Evolutionary conservation across 108 stramenopile genomes (phyloP).

Genomic region (Mayamaea pseudoterrestris): DNA sequence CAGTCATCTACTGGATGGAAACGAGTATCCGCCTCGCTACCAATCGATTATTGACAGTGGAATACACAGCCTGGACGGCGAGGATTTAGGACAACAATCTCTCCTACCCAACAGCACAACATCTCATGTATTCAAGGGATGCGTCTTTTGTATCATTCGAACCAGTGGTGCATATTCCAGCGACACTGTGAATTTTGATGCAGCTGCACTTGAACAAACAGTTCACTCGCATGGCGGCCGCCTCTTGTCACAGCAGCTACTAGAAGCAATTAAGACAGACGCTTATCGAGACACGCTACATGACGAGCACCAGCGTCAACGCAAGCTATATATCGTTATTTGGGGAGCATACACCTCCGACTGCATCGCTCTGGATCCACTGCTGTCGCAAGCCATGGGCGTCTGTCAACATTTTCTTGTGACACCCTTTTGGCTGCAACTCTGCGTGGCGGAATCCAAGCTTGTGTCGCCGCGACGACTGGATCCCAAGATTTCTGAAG

Average conservation of each 20-base stretch:
- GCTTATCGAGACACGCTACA: no score
- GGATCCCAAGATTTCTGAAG: no score
- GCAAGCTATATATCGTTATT: constrained; percentile 23
- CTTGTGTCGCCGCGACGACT: no score
- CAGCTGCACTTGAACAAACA: constrained; percentile 28
- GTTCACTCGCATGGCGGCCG: constrained; percentile 45
- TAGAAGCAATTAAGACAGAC: constrained; percentile 43
- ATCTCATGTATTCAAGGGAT: no score
- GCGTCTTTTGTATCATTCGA: no score
- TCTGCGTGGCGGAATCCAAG: no score
- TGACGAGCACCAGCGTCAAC: constrained; percentile 4
- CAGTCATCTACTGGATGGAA: constrained; percentile 22
- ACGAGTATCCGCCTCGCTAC: constrained; percentile 2
- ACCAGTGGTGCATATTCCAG: no score
- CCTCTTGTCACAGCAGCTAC: constrained; percentile 34
- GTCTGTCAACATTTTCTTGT: constrained; percentile 32
- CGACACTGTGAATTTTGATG: constrained; percentile 30
- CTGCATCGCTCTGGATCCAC: constrained; percentile 13
- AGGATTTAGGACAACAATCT: no score
- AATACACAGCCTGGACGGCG: constrained; percentile 5
- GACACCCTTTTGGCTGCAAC: no score
- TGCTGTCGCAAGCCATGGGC: constrained; percentile 21
- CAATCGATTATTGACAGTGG: no score
- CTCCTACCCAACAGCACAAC: no score
- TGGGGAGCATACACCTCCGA: constrained; percentile 22